Evolutionary conservation across 345 rosid species (phyloP), one percentile per base, ranked within the genome.

Genomic region (Laguncularia racemosa): DNA sequence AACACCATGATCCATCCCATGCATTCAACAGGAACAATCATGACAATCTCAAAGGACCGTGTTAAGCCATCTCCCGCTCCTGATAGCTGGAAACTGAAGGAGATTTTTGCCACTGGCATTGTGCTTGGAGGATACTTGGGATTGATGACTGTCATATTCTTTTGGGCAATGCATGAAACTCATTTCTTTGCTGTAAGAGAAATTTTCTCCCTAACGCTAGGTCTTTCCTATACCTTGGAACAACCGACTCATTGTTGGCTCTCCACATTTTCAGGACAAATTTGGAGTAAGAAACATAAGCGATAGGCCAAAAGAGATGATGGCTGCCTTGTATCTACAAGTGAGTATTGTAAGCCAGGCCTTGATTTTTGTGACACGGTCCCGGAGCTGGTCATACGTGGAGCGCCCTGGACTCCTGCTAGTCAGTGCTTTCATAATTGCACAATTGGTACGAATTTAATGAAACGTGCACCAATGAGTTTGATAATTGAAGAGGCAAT

Each of bases 321-420:
- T 66, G 57, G 77, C 77, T 3, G 83, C 83, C 38, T 46, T 78
- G 12, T 78, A 75, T 53, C 77, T 78, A 12, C 83, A 78, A 78
- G 83, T 78, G 8, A 78, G 83, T 60, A 78, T 78, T 13, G 78
- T 78, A 48, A 78, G 83, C 60, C 80, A 75, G 55, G 83, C 83
- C 2, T 71, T 78, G 59, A 78, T 78, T 20, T 78, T 78, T 20
- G 80, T 78, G 2, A 78, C 83, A 6, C 66, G 83, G 45, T 78
- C 83, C 0, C 73, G 80, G 53, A 72, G 80, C 69, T 78, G 80
- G 77, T 78, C 80, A 28, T 78, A 11, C 8, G 10, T 62, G 10
- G 83, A 78, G 55, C 64, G 80, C 44, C 83, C 83, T 12, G 83
- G 83, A 17, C 6, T 61, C 7, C 59, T 75, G 20, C 75, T 78